Evolutionary conservation across 768 basidiomycete species (phyloP).

Genomic region (Dioszegia aurantiaca): DNA sequence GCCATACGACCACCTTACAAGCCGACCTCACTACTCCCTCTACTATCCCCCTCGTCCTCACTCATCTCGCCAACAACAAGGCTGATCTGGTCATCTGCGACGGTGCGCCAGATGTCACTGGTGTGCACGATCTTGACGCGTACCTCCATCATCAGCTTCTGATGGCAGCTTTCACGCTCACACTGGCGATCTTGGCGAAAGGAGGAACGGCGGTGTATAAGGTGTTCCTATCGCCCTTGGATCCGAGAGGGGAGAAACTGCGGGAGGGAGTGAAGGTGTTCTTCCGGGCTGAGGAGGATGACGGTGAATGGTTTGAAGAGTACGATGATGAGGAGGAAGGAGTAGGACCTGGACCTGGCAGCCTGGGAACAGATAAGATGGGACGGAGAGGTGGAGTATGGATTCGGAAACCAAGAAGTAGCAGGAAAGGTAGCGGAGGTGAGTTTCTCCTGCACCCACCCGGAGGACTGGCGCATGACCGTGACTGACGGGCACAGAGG

Average conservation of each 20-base stretch:
- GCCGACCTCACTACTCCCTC: conserved; percentile 55
- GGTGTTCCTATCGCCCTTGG: conserved; percentile 54
- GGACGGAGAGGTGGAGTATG: conserved; percentile 53
- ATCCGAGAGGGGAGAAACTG: conserved; percentile 50
- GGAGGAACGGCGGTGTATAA: conserved; percentile 55
- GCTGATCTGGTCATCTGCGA: conserved; percentile 57
- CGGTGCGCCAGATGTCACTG: conserved; percentile 57
- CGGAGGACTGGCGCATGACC: too few species aligned
- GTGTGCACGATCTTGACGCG: conserved; percentile 56
- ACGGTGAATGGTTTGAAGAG: conserved; percentile 6
- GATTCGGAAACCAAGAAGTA: conserved; percentile 55
- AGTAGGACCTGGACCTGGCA: neutral
- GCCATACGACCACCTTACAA: conserved; percentile 53
- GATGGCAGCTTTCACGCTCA: conserved; percentile 55
- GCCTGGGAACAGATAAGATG: conserved; percentile 26
- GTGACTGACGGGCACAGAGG: conserved; percentile 44
- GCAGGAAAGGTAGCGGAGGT: conserved; percentile 55
- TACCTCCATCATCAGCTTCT: conserved; percentile 56
- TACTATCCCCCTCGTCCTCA: conserved; percentile 53
- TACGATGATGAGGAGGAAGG: conserved; percentile 11
- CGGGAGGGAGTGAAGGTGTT: conserved; percentile 54
- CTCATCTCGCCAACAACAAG: conserved; percentile 52
- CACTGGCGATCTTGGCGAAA: conserved; percentile 54
- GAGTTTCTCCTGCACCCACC: conserved; percentile 23
- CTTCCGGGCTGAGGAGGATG: conserved; percentile 41